Evolutionary conservation across 192 early-diverging fungal species (phyloP), one percentile per base, ranked within the genome.

Genomic region (Phycomyces nitens): DNA sequence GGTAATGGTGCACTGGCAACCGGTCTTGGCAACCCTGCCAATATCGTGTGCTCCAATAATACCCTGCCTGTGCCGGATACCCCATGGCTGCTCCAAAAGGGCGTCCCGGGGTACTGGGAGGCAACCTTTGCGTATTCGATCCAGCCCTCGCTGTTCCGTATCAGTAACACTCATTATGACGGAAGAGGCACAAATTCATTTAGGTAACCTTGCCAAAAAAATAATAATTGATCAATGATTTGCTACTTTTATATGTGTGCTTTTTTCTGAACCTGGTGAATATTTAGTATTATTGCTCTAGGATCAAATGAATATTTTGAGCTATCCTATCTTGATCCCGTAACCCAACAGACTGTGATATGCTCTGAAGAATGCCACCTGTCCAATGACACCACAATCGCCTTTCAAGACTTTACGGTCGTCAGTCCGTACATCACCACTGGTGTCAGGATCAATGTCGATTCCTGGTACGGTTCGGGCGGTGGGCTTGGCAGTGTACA

Each of bases 81-180:
- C 42, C 84, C 86, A n/a, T 90, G 88, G 88, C 74, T 92, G 24
- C 66, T 92, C 71, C 78, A 74, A 56, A 82, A 90, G 68, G 70
- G 78, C 61, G 80, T 84, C n/a, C 82, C 85, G 4, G 90, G 90
- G 15, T 87, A 80, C 60, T 87, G 82, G 81, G 74, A 84, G 39
- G 80, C 78, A 39, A 69, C 82, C 58, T 86, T 89, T 49, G 75
- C 73, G 7, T 71, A 76, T 53, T 56, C 74, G 24, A 62, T 86
- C 18, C 82, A 79, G 8, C 90, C 88, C 10, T 79, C 86, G 3
- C 71, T 86, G 10, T 81, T 92, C 62, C 80, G 87, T 3, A 68
- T 92, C 27, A 80, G 78, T 65, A 92, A 92, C 71, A 80, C 84
- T 8, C 50, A 64, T 22, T 72, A 70, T 21, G 56, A 83, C 12